Evolutionary conservation across 2,329 filamentous ascomycete species (phyloP).

Genomic region (Penicillium sp.): DNA sequence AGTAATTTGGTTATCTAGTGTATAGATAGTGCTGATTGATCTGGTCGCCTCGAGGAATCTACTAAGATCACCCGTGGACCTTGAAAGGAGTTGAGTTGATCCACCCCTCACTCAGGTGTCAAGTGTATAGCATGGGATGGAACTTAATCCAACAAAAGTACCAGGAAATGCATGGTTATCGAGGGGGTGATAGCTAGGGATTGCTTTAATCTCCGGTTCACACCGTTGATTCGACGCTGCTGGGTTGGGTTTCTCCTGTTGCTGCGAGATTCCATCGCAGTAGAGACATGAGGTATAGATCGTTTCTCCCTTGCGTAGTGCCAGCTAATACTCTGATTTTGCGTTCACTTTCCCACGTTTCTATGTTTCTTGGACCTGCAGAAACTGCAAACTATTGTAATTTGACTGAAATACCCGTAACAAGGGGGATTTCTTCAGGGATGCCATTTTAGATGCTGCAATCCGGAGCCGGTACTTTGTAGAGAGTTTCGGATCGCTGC

Average conservation of each 20-base stretch:
- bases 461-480: neutral
- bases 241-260: slow-evolving; percentile 4
- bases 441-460: neutral
- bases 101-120: neutral
- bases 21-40: neutral
- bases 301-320: slow-evolving; percentile 15
- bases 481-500: neutral
- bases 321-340: neutral
- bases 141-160: slow-evolving; percentile 1
- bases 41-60: too few relatives aligned
- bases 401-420: neutral
- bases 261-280: slow-evolving; percentile 13
- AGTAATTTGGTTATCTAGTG: neutral
- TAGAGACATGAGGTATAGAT: slow-evolving; percentile 7
- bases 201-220: slow-evolving; percentile 6
- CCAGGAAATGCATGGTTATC: slow-evolving; percentile 7
- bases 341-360: neutral
- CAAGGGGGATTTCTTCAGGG: slow-evolving; percentile 11
- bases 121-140: slow-evolving; percentile 2
- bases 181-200: slow-evolving; percentile 3
- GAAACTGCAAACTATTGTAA: neutral
- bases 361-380: neutral
- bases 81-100: neutral
- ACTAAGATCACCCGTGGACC: too few relatives aligned
- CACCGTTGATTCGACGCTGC: slow-evolving; percentile 4